A percentile compares a stretch with the other conserved stretches of the same genome.
Conservation (phyloP, 108 stramenopile genomes). For the Heterococcus sp. region DNA sequence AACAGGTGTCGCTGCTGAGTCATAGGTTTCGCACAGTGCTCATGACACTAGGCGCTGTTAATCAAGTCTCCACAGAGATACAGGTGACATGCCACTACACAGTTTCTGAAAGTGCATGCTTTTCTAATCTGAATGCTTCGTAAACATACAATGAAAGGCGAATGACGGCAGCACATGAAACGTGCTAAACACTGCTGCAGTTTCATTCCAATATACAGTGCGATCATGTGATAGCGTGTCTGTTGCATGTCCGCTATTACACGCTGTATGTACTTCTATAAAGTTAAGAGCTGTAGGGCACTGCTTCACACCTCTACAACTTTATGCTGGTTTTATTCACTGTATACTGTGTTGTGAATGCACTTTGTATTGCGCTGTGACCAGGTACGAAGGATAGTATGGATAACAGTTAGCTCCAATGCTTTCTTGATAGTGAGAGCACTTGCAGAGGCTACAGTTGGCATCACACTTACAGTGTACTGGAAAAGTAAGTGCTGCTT, state of each 20-base stretch:
- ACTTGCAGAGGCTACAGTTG: conserved; percentile 74
- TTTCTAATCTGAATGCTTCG: background rate
- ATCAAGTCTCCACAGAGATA: conserved; percentile 87
- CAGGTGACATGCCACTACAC: conserved; percentile 58
- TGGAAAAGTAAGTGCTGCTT: conserved; percentile 76
- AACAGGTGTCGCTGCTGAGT: conserved; percentile 86
- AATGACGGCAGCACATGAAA: no score
- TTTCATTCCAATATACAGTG: no score
- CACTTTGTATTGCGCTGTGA: background rate
- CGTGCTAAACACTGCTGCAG: no score
- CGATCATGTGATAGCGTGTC: background rate
- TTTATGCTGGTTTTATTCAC: background rate
- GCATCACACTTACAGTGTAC: conserved; percentile 63
- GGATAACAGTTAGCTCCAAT: conserved; percentile 92
- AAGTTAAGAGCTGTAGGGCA: no score
- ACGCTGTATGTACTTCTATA: no score
- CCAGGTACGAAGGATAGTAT: conserved; percentile 78
- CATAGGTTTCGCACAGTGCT: conserved; percentile 88
- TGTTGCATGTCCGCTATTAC: no score
- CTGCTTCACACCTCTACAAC: no score
- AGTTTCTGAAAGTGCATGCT: background rate
- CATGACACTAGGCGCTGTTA: conserved; percentile 85
- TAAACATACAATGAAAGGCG: no score
- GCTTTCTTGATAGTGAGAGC: conserved; percentile 87
- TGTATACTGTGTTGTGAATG: background rate